These are phyloP conservation scores for Urtica urens DNA, from an alignment of 306 rosid species.

Conservation along the genomic window DNA sequence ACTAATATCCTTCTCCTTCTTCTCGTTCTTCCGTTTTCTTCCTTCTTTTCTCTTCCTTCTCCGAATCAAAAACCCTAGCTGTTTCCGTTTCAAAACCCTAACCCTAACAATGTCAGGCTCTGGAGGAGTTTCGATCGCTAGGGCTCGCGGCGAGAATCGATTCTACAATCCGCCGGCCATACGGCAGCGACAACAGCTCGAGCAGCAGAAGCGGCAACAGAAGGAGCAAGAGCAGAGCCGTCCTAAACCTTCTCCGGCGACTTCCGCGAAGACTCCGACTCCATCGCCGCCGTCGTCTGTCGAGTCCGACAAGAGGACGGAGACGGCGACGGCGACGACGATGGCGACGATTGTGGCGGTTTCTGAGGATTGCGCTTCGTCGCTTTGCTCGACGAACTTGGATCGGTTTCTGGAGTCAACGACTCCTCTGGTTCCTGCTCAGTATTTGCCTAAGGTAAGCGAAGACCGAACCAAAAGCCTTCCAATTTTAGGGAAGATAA, in stretches of 20 bases:
- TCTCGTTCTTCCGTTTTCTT: background rate
- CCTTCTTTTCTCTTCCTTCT: background rate
- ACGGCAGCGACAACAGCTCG: conserved; percentile 49
- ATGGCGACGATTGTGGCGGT: conserved; percentile 24
- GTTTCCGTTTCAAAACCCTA: background rate
- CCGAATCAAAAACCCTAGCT: background rate
- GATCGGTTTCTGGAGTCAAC: conserved; percentile 68
- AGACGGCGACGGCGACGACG: conserved; percentile 20
- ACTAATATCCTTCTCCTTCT: background rate
- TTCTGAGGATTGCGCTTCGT: conserved; percentile 39
- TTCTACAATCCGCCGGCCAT: conserved; percentile 78
- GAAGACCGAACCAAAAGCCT: too few species aligned
- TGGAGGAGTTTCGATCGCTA: conserved; percentile 54
- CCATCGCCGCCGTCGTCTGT: conserved; percentile 42
- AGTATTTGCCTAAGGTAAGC: conserved; percentile 46
- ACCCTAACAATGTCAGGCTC: conserved; percentile 48
- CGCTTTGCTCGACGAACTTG: conserved; percentile 64
- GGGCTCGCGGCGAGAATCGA: conserved; percentile 63
- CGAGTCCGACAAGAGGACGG: conserved; percentile 3
- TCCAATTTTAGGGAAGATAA: too few species aligned
- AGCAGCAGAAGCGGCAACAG: conserved; percentile 17
- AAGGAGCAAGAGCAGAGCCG: conserved; percentile 18
- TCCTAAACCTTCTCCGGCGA: conserved; percentile 14
- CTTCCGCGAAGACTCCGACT: conserved; percentile 26
- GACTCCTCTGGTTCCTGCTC: conserved; percentile 57